phyloP scores from a whole-genome alignment of 495 filamentous ascomycete species.

The Hypoxylon crocopeplum region DNA sequence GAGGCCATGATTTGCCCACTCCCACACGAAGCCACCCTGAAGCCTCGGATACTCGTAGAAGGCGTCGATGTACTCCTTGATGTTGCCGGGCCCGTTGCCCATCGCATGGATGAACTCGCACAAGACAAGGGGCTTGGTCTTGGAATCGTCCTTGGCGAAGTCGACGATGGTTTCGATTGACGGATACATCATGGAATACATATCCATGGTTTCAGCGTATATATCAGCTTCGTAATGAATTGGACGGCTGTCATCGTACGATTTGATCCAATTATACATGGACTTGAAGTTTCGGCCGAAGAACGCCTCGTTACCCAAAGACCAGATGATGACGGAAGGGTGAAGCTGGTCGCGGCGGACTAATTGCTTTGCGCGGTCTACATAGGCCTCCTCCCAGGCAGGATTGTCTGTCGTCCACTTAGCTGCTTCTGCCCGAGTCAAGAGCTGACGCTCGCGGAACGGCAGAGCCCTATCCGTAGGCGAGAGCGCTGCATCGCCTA shows the following conservation, averaged over 20 bases:
- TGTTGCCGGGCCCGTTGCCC: slow-evolving; percentile 73
- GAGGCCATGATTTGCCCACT: slow-evolving; percentile 76
- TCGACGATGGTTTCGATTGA: slow-evolving; percentile 57
- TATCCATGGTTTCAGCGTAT: slow-evolving; percentile 64
- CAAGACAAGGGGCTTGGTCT: slow-evolving; percentile 64
- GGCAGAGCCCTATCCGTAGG: slow-evolving; percentile 34
- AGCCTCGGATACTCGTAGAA: slow-evolving; percentile 64
- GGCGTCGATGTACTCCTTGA: slow-evolving; percentile 68
- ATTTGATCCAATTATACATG: slow-evolving; percentile 68
- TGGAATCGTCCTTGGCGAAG: slow-evolving; percentile 53
- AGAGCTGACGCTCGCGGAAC: slow-evolving; percentile 54
- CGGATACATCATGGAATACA: slow-evolving; percentile 73
- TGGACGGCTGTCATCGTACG: slow-evolving; percentile 60
- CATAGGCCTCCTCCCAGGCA: slow-evolving; percentile 66
- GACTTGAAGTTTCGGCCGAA: slow-evolving; percentile 68
- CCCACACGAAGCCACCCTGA: slow-evolving; percentile 76
- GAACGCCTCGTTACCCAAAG: slow-evolving; percentile 72
- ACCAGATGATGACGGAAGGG: slow-evolving; percentile 72
- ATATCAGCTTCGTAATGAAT: slow-evolving; percentile 73
- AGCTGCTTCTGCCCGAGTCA: slow-evolving; percentile 58
- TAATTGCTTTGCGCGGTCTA: slow-evolving; percentile 69
- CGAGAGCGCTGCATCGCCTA: slow-evolving; percentile 38
- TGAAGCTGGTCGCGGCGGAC: slow-evolving; percentile 72
- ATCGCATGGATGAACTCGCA: slow-evolving; percentile 76
- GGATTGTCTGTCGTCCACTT: slow-evolving; percentile 68